Evolutionary conservation across 139 green algal species (phyloP).

Genomic region (Micractinium sp.): DNA sequence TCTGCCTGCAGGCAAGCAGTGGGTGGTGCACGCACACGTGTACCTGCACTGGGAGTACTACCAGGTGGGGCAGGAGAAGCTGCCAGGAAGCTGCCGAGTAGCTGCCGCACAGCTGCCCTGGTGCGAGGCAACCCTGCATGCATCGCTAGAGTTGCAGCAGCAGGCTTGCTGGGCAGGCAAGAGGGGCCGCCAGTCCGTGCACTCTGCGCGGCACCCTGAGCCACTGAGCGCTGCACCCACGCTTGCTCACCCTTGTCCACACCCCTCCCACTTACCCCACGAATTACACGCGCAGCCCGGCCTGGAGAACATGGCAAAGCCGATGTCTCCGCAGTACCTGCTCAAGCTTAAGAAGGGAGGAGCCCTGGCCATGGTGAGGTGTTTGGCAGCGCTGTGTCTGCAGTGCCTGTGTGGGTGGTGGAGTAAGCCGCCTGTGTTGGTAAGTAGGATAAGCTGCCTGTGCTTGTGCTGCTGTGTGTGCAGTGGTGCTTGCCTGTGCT

Average conservation of each 20-base stretch:
- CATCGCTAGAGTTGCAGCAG: no score
- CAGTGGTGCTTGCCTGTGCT: neutral
- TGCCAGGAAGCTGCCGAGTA: no score
- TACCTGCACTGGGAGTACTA: constrained; percentile 24
- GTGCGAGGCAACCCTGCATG: no score
- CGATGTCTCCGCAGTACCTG: constrained; percentile 2
- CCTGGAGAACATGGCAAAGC: neutral
- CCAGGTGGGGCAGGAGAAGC: neutral
- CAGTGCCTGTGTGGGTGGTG: neutral
- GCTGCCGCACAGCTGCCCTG: no score
- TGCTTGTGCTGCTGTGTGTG: neutral
- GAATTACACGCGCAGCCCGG: neutral
- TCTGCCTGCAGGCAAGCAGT: constrained; percentile 1
- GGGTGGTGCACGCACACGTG: constrained; percentile 18
- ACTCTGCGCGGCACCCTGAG: neutral
- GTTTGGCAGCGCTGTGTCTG: neutral
- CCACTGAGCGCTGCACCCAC: neutral
- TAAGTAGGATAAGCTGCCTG: neutral
- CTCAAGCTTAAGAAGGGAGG: constrained; percentile 27
- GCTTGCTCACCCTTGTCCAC: no score
- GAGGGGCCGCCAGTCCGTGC: no score
- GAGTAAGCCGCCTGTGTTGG: neutral
- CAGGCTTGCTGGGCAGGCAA: neutral
- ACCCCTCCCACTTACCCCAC: no score
- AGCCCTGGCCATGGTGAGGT: neutral